Evolutionary conservation across 768 basidiomycete species (phyloP), one percentile per base, ranked within the genome.

Genomic region (Lactarius sp.): DNA sequence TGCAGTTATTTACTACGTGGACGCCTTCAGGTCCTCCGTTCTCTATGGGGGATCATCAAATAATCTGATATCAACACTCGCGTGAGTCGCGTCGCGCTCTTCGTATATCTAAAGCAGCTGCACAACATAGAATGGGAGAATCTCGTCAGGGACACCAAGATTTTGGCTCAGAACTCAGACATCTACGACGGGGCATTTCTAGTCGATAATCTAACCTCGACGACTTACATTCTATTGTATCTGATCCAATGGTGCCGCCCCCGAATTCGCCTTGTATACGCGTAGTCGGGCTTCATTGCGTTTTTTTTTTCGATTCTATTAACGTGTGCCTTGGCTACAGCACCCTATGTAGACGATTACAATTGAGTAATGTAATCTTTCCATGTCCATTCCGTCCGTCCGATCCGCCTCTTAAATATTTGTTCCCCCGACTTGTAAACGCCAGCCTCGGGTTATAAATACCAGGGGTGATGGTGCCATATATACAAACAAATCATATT

Each of bases 121-220:
- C 97, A 98, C 73, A 91, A 94, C 4, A 80, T 98, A 70, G 97
- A 99, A 74, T 99, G 97, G 97, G 93, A 96, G 76, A 98, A 99
- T 75, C 98, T 99, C 67, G 97, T 99, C 70, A 94, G 94, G 80
- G 97, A 99, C 73, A 99, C 97, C 72, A 98, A 94, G 81, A 99
- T 99, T 69, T 83, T 98, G 44, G 95, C 96, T 0, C 94, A 98
- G 73, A 96, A 99, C 72, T 92, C 92, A 3, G 85, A 88, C 37
- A 83, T 87, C 81, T 93, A 86, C 75, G 88, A 85, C 66, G 92
- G 90, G 16, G 77, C 85, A 9, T 87, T 87, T 71, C 86, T 69
- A 74, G 85, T 74, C 68, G 89, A 81, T 72, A 94, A 99, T 85
- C 87, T 39, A 93, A 91, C 75, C 81, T 85, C 62, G 90, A 98